Evolutionary conservation across 2,329 filamentous ascomycete genomes (phyloP), one percentile per base, ranked within the genome.

Genomic region (Ophiobolus disseminans): DNA sequence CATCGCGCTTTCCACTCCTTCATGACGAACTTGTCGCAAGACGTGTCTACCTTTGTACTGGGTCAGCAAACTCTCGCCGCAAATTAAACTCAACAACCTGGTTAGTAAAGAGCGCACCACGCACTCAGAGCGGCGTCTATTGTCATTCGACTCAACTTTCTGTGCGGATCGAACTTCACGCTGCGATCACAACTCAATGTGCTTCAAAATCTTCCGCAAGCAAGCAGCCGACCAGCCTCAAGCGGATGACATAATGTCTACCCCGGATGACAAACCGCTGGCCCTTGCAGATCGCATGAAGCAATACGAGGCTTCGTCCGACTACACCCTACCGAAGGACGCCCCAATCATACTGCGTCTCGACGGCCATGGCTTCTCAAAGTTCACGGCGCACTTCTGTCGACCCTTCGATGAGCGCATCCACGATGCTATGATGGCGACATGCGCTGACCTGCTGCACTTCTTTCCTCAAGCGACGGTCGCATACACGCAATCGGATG

Each of bases 401-500:
- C 58, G 60, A 1, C 67, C 67, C 0, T 70, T 70, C 32, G 66
- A 70, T 32, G 48, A 63, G 32, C 64, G 67, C 31, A 68, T 70
- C 20, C 66, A 70, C 47, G 43, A 55, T 39, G 65, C 67, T 16
- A 69, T 69, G 65, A 48, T 60, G 25, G 23, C 57, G 17, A 61
- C 62, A 5, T 63, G 61, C 50, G 46, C 50, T 30, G 61, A 65
- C 32, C 45, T 70, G 3, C 58, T 70, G 4, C 42, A 49, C 14
- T 70, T 58, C 53, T 68, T 70, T 45, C 49, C 59, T 0, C 47
- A 53, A 17, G 67, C 65, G 2, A 69, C 60, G 11, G 53, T 69
- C 14, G 66, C 65, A 5, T 70, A 70, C 46, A 69, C 66, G 31
- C 67, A 70, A 35, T 69, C 65, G 14, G 66, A 70, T 30, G 67